These are phyloP conservation scores for Pterocarpus santalinus DNA, from an alignment of 306 rosid genomes.

Conservation along the genomic window DNA sequence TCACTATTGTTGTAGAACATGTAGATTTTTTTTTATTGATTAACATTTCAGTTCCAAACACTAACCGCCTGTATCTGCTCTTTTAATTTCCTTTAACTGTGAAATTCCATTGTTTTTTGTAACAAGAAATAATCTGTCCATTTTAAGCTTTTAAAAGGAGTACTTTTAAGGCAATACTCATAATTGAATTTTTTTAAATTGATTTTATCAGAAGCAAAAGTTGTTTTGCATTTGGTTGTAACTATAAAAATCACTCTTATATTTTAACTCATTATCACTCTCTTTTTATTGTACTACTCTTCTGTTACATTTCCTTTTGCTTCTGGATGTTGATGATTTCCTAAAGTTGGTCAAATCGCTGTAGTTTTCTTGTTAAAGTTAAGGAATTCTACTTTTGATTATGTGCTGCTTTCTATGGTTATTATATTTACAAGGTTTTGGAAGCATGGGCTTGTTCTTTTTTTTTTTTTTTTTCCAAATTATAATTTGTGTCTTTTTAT, in stretches of 20 bases:
- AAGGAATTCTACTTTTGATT: constrained; percentile 3
- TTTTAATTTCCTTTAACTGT: constrained; percentile 26
- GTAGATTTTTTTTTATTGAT: neutral
- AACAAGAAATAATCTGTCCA: neutral
- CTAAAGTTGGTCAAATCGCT: constrained; percentile 1
- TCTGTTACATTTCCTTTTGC: constrained; percentile 25
- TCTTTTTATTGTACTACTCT: neutral
- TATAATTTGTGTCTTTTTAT: constrained; percentile 40
- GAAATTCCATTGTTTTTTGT: constrained; percentile 32
- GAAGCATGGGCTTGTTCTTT: constrained; percentile 3
- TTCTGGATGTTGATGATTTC: constrained; percentile 36
- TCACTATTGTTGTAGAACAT: neutral
- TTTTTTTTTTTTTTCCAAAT: neutral
- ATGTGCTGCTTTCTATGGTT: constrained; percentile 20
- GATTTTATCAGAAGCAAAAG: too few relatives aligned
- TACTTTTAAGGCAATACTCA: neutral
- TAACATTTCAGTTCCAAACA: neutral
- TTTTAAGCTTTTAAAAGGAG: too few relatives aligned
- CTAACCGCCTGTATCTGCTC: constrained; percentile 19
- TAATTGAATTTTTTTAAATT: too few relatives aligned
- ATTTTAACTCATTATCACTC: neutral
- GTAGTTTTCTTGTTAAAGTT: constrained; percentile 14
- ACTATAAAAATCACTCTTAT: too few relatives aligned
- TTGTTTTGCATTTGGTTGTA: neutral
- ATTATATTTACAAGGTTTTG: constrained; percentile 28